These are phyloP conservation scores for Tetraselmis striata DNA, from an alignment of 139 green algal species.

Conservation along the genomic window DNA sequence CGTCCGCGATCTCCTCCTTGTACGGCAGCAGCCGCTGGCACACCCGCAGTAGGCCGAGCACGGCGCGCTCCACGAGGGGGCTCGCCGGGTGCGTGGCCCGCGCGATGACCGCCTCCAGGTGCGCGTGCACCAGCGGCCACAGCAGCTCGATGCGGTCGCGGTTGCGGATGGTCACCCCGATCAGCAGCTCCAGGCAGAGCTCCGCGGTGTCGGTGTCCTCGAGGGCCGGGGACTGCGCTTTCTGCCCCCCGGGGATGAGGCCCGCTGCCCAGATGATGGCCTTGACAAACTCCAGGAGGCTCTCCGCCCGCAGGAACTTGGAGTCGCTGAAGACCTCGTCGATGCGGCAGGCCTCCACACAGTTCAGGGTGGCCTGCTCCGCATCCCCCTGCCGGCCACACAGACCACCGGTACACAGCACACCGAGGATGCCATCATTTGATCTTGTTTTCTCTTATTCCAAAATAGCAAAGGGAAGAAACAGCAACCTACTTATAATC, in stretches of 20 bases:
- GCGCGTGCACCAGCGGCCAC: constrained; percentile 75
- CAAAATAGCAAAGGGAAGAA: no score
- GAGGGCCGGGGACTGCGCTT: no score
- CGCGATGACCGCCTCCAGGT: constrained; percentile 25
- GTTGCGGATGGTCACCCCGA: constrained; percentile 81
- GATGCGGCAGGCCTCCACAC: constrained; percentile 60
- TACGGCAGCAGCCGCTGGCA: constrained; percentile 84
- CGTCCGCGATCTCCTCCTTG: no score
- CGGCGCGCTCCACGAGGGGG: constrained; percentile 76
- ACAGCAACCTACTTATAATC: no score
- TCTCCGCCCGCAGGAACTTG: constrained; percentile 76
- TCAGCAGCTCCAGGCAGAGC: constrained; percentile 86
- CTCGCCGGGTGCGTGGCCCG: no score
- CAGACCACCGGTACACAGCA: constrained; percentile 18
- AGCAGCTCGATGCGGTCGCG: constrained; percentile 75
- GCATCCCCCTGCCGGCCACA: constrained; percentile 28
- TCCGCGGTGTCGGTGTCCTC: constrained; percentile 59
- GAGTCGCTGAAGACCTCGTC: constrained; percentile 80
- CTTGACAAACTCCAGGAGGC: constrained; percentile 66
- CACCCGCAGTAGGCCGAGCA: constrained; percentile 78
- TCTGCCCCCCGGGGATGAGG: no score
- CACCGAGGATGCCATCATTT: not conserved
- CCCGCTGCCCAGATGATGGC: constrained; percentile 66
- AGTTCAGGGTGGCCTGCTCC: constrained; percentile 24
- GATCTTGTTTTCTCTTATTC: not conserved